Conservation (phyloP, 192 early-diverging fungal species). For the Umbelopsis isabellina region DNA sequence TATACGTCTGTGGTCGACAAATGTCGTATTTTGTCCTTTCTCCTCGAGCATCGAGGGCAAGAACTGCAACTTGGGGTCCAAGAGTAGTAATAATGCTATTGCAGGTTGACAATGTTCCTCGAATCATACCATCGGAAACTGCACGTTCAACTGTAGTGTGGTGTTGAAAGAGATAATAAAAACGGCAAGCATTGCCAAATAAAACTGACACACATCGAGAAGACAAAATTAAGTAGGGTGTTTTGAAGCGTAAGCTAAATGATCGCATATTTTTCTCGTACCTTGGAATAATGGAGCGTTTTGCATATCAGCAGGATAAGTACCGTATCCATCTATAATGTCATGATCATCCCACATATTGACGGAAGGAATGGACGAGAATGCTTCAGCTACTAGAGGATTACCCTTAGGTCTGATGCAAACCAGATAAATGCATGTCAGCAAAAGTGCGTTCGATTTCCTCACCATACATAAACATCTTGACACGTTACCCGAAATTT, state of each 20-base stretch:
- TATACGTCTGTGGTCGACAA: slow-evolving; percentile 60
- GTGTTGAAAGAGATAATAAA: slow-evolving; percentile 82
- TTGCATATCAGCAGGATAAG: slow-evolving; percentile 75
- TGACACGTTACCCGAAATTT: slow-evolving; percentile 26
- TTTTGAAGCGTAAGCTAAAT: neutral
- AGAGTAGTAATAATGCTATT: slow-evolving; percentile 66
- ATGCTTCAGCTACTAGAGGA: slow-evolving; percentile 25
- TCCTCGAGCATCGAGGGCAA: slow-evolving; percentile 73
- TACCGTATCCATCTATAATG: slow-evolving; percentile 81
- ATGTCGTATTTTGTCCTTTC: slow-evolving; percentile 68
- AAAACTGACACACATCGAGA: slow-evolving; percentile 26
- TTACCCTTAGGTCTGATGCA: slow-evolving; percentile 21
- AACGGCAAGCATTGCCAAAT: slow-evolving; percentile 64
- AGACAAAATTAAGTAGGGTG: no score
- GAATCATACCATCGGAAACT: slow-evolving; percentile 33
- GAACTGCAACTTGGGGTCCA: slow-evolving; percentile 63
- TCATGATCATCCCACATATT: slow-evolving; percentile 84
- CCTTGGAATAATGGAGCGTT: slow-evolving; percentile 68
- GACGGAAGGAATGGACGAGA: slow-evolving; percentile 66
- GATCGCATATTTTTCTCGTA: neutral
- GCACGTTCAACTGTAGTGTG: slow-evolving; percentile 63
- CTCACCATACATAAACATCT: no score
- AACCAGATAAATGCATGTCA: slow-evolving; percentile 38
- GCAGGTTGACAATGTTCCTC: slow-evolving; percentile 18
- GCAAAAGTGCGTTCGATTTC: slow-evolving; percentile 39